Base-by-base conservation (phyloP, 2,329 filamentous ascomycete species). In the Penicillium sp. region DNA sequence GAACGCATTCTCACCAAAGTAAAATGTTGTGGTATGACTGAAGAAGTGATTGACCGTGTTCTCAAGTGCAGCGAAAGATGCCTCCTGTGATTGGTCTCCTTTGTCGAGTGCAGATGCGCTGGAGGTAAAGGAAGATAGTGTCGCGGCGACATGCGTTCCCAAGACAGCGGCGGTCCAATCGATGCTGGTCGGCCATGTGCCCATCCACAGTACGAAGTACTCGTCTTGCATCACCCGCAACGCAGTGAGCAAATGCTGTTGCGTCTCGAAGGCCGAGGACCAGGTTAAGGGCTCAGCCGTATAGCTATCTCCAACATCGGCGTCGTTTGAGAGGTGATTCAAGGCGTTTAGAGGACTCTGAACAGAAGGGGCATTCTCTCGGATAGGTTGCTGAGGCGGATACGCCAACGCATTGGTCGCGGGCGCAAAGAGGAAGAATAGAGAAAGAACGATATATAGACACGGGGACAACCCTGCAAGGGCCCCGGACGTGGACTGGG, bases 91-190 rank as follows among this genome's bases (percentile, higher is more conserved):
- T 46, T 43, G 47, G 24, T 50, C 39, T 9, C 24, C 44, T 11
- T 48, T 46, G 42, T 74, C 64, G 3, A 74, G 67, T 59, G 77
- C 74, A 7, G 74, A 67, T 24, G 86, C 73, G 10, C 83, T 30
- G 28, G 69, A 65, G 10, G 88, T 88, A 48, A 95, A 74, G n/a
- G 87, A 86, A 14, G 80, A 82, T 14, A 94, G 79, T 2, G 86
- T 81, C 13, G 85, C 88, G 0, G 89, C 87, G 31, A 96, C 74
- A 50, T 92, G 85, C 0, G 92, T 96, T 39, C 86, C 85, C 61
- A 90, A 77, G 8, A 96, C 90, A 4, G 92, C 92, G 16, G 86
- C 87, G 0, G 92, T 97, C 92, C 92, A 97, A 74, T 96, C 92
- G 63, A 95, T 96, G 28, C 89, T 82, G 1, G 80, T 79, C 0